Percentiles rank a stretch among this genome's conserved stretches.
Evolutionary conservation across 768 basidiomycete species (phyloP).

Genomic region (Saitozyma podzolica): DNA sequence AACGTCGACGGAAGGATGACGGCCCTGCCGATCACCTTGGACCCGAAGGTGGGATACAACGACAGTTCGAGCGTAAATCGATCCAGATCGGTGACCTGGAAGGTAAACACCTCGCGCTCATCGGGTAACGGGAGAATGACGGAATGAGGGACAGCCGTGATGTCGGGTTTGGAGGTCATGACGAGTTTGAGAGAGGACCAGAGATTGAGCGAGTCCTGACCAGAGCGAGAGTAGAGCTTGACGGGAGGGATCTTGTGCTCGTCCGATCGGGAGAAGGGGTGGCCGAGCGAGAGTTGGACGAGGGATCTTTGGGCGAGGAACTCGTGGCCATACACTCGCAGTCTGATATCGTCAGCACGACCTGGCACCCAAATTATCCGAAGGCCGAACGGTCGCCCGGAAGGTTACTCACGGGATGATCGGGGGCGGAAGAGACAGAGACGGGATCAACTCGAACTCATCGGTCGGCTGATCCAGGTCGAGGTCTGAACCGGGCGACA

Average conservation of each 20-base stretch:
- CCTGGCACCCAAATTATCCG: neutral
- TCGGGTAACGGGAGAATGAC: constrained; percentile 80
- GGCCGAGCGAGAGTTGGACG: constrained; percentile 81
- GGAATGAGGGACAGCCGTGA: constrained; percentile 83
- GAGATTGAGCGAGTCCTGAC: constrained; percentile 50
- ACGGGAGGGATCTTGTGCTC: constrained; percentile 50
- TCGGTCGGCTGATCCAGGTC: constrained; percentile 59
- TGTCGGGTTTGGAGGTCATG: constrained; percentile 82
- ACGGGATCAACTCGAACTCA: constrained; percentile 87
- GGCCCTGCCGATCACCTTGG: constrained; percentile 91
- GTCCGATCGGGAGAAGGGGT: constrained; percentile 57
- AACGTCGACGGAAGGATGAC: constrained; percentile 79
- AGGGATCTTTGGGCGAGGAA: constrained; percentile 75
- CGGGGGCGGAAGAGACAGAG: constrained; percentile 91
- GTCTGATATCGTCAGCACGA: constrained; percentile 24
- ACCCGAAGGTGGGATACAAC: constrained; percentile 94
- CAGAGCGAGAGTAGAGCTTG: constrained; percentile 59
- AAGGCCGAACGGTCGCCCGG: neutral
- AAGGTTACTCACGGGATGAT: constrained; percentile 77
- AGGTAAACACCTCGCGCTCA: constrained; percentile 69
- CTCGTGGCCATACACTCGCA: constrained; percentile 93
- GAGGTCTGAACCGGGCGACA: constrained; percentile 48
- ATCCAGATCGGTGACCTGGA: constrained; percentile 76
- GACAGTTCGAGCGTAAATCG: constrained; percentile 84
- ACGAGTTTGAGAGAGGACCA: constrained; percentile 86